A percentile compares a stretch with the other conserved stretches of the same genome.
Conservation (phyloP, 768 basidiomycete species). For the Lentinula sp. region DNA sequence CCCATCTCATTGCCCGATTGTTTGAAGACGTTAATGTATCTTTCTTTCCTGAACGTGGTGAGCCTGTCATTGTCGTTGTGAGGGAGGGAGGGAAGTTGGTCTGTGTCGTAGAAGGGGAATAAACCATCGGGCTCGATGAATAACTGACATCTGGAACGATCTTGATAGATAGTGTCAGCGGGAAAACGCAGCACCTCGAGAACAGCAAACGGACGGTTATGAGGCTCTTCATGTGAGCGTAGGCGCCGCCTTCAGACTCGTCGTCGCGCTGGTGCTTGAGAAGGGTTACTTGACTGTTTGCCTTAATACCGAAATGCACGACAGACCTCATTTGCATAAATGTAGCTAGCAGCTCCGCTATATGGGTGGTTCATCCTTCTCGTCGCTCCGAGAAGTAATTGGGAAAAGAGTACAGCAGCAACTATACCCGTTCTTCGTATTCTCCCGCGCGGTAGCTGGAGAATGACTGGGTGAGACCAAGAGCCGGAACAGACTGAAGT, state of each 20-base stretch:
- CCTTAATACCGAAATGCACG: slow-evolving; percentile 8
- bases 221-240: slow-evolving; percentile 1
- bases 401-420: not conserved
- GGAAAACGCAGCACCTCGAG: not conserved
- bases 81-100: not conserved
- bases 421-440: not conserved
- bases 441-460: too few relatives aligned
- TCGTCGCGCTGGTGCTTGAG: slow-evolving; percentile 4
- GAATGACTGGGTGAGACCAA: too few relatives aligned
- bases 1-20: not conserved
- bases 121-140: slow-evolving; percentile 14
- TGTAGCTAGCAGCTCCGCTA: slow-evolving; percentile 26
- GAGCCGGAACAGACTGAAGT: too few relatives aligned
- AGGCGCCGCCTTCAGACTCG: not conserved
- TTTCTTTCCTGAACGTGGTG: not conserved
- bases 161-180: not conserved
- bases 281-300: not conserved
- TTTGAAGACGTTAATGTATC: not conserved
- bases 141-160: not conserved
- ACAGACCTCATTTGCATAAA: slow-evolving; percentile 24
- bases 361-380: slow-evolving; percentile 24
- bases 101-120: slow-evolving; percentile 22
- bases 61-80: not conserved
- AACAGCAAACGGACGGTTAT: not conserved
- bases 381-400: not conserved